Evolutionary conservation across 1,139 yeast genomes (phyloP).

Genomic region (Yamadazyma membranifaciens): DNA sequence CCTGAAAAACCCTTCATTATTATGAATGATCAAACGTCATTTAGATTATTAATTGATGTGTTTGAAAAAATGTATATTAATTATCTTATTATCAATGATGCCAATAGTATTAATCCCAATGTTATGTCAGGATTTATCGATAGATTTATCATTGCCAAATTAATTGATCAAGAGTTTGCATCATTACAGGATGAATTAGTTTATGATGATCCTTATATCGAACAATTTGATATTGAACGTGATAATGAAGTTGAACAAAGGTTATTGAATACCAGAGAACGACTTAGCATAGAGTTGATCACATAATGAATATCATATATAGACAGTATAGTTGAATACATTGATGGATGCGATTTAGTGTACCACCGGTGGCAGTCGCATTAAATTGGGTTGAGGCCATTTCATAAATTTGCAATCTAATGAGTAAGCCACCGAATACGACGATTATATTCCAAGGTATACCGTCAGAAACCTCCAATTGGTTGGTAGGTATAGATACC

Average conservation of each 20-base stretch:
- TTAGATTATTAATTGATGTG: constrained; percentile 35
- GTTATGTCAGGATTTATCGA: constrained; percentile 41
- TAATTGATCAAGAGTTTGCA: constrained; percentile 30
- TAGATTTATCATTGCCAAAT: constrained; percentile 33
- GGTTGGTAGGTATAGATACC: constrained; percentile 30
- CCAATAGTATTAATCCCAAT: constrained; percentile 16
- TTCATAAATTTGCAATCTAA: constrained; percentile 4
- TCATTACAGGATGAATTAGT: constrained; percentile 18
- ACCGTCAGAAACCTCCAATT: constrained; percentile 17
- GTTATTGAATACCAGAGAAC: constrained; percentile 14
- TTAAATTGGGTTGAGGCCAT: too few relatives aligned
- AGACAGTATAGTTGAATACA: background rate
- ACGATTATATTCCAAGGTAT: constrained; percentile 21
- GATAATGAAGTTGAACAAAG: constrained; percentile 6
- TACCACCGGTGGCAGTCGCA: background rate
- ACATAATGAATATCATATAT: background rate
- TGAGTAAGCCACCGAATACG: constrained; percentile 23
- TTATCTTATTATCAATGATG: constrained; percentile 27
- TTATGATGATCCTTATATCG: constrained; percentile 4
- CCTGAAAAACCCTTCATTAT: constrained; percentile 23
- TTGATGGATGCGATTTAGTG: background rate
- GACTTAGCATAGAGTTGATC: constrained; percentile 27
- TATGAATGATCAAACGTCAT: constrained; percentile 34
- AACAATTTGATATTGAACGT: constrained; percentile 19
- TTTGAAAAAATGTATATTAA: constrained; percentile 44